Evolutionary conservation across 176 grass and related monocot genomes (phyloP), one percentile per base, ranked within the genome.

Genomic region (Oryza meyeriana): DNA sequence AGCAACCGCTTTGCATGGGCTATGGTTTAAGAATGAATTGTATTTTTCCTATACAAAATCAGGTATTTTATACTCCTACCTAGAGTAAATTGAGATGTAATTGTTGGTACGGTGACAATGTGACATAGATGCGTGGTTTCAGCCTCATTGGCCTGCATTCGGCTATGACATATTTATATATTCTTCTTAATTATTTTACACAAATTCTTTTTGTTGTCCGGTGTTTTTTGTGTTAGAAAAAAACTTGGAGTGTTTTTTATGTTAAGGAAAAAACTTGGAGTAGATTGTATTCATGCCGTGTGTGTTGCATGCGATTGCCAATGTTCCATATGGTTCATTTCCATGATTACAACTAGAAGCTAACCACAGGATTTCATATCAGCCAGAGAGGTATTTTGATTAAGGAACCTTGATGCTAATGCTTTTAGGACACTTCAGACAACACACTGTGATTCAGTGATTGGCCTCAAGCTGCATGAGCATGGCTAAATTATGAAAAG

Each of bases 401-500:
- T 25, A 25, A 59, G 20, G 55, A 59, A 3, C 6, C 7, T 24
- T 59, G n/a, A 59, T 59, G 20, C 22, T 57, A 57, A n/a, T 59
- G 55, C 55, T 59, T 59, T 25, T 59, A 59, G 55, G 9, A 24
- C 7, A 59, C 55, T 59, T 59, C 50, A 22, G 50, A 59, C 9
- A 10, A n/a, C 55, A 58, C 4, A 25, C 9, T 25, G 55, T 24
- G n/a, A 11, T 59, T 59, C 9, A 11, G 55, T 24, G n/a, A 11
- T 59, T 59, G n/a, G 8, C 11, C n/a, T 25, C 24, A 79, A 36
- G 50, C 36, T 66, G 74, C 44, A 62, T 0, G 22, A 67, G 58
- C 68, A 67, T 74, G 81, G 27, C 63, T 79, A 47, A 66, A 69
- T 32, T 74, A 74, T 13, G 61, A 64, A 29, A 78, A 72, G 17